Base-by-base conservation (phyloP, 1,139 yeast genomes). In the Wickerhamomyces sp. region DNA sequence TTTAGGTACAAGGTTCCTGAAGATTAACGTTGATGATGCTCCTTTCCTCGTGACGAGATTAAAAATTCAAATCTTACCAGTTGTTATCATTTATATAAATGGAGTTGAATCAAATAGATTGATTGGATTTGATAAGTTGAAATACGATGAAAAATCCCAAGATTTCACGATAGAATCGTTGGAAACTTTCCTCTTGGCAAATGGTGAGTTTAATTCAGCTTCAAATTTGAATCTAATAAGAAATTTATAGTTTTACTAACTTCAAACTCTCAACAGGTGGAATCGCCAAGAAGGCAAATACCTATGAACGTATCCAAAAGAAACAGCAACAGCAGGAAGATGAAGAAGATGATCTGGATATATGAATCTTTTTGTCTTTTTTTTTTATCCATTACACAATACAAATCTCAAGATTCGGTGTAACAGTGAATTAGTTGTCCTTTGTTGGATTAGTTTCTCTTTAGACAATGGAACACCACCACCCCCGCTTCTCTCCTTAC, bases 11-110 rank as follows among this genome's bases (percentile, higher is more conserved):
- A 67, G 67, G 41, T 73, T 83, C 38, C 58, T 76, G 19, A 66
- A 70, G 33, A 69, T 83, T n/a, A 64, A 70, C 38, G 95, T 85
- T 0, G 71, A 66, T 28, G 61, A 70, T 19, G 83, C 89, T 1
- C 88, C 94, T 3, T 86, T 86, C 51, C 60, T 86, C 33, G 86
- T 78, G 4, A 60, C 75, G 2, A 78, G 75, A 49, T 65, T 86
- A 31, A 62, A 65, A 3, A 65, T 86, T 32, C 75, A 80, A 49
- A 78, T 81, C 6, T 64, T 86, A 9, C 95, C 95, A 1, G 80
- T 79, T 48, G 78, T 84, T 6, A 59, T 81, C 2, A 66, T 77
- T n/a, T 85, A 79, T 51, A 61, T 60, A 23, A 62, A 69, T 21
- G 89, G 89, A 1, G 58, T 66, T 31, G 89, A 83, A 50, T 52